phyloP scores from a whole-genome alignment of 495 filamentous ascomycete species.

The Glutinoglossum americanum region DNA sequence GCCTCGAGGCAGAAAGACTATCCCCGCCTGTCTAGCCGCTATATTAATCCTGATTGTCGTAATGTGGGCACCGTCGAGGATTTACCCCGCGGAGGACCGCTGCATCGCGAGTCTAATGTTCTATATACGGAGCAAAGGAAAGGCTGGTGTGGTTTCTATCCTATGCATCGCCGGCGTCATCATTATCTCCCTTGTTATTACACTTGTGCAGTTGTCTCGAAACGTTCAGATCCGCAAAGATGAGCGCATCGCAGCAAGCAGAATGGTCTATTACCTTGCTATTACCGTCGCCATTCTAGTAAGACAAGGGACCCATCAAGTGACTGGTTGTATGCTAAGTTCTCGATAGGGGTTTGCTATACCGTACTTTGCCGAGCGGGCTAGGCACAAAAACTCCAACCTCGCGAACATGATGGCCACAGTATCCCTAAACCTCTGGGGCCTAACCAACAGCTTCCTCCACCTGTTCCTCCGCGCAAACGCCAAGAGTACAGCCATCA shows the following conservation, averaged over 20 bases:
- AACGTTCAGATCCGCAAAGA: slow-evolving; percentile 11
- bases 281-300: slow-evolving; percentile 15
- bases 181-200: slow-evolving; percentile 8
- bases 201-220: slow-evolving; percentile 12
- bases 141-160: slow-evolving; percentile 10
- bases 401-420: slow-evolving; percentile 17
- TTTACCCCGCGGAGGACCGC: slow-evolving; percentile 27
- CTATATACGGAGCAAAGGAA: slow-evolving; percentile 12
- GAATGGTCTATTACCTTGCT: slow-evolving; percentile 19
- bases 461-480: slow-evolving; percentile 19
- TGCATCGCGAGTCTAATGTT: slow-evolving; percentile 17
- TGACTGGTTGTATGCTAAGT: background rate
- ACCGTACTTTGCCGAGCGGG: slow-evolving; percentile 14
- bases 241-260: slow-evolving; percentile 18
- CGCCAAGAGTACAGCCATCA: slow-evolving; percentile 15
- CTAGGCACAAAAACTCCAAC: slow-evolving; percentile 5
- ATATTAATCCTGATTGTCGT: slow-evolving; percentile 12
- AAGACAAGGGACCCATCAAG: slow-evolving; percentile 2
- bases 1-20: slow-evolving; percentile 12
- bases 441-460: slow-evolving; percentile 15
- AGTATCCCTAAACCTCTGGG: slow-evolving; percentile 17
- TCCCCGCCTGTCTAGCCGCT: slow-evolving; percentile 12
- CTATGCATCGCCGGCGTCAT: slow-evolving; percentile 4
- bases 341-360: slow-evolving; percentile 13
- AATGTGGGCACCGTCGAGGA: slow-evolving; percentile 33